These are phyloP conservation scores for Kuraishia hungarica DNA, from an alignment of 805 yeast species.

Conservation along the genomic window DNA sequence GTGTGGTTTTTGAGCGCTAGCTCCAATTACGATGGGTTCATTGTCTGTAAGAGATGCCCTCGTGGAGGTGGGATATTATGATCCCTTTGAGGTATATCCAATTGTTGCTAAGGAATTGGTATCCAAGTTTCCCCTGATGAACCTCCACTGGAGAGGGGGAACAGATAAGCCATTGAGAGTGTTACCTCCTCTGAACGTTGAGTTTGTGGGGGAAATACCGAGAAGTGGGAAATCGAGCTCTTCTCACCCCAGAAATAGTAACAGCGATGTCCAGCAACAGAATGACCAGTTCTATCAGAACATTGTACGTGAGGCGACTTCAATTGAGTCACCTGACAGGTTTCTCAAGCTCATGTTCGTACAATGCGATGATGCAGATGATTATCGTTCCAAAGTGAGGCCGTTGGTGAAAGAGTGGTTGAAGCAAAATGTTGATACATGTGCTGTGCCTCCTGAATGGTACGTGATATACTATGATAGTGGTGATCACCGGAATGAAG, in stretches of 20 bases:
- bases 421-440: conserved; percentile 26
- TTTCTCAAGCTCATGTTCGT: conserved; percentile 65
- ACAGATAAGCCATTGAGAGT: conserved; percentile 49
- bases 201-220: conserved; percentile 52
- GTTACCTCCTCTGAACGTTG: conserved; percentile 48
- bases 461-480: conserved; percentile 43
- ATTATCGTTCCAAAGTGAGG: conserved; percentile 70
- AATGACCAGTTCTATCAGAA: conserved; percentile 8
- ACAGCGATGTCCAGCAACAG: conserved; percentile 1
- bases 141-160: conserved; percentile 60
- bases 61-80: conserved; percentile 51
- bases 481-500: conserved; percentile 15
- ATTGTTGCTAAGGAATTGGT: conserved; percentile 33
- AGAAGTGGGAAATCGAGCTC: conserved; percentile 2
- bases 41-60: background rate
- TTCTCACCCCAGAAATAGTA: background rate
- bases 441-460: conserved; percentile 48
- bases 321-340: conserved; percentile 22
- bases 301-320: conserved; percentile 4
- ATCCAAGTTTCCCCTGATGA: conserved; percentile 45
- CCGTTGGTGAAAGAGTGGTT: conserved; percentile 83
- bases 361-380: conserved; percentile 57
- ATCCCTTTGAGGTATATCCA: conserved; percentile 58
- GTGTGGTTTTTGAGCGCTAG: background rate
- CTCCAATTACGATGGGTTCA: background rate